Evolutionary conservation across 768 basidiomycete genomes (phyloP), one percentile per base, ranked within the genome.

Genomic region (Sarcodon sp.): DNA sequence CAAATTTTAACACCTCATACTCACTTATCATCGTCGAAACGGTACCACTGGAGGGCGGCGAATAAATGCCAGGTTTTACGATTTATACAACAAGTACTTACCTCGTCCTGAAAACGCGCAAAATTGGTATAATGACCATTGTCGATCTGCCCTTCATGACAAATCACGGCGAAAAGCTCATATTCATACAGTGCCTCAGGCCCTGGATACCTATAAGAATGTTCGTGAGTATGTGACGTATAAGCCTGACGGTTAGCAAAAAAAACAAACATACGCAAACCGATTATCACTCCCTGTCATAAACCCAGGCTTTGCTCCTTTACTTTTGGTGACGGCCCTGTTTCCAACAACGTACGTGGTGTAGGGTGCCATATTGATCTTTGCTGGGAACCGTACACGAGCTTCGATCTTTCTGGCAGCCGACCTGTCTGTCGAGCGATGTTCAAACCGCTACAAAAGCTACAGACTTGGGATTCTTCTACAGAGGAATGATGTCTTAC

Each of bases 101-200:
- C 85, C 67, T 91, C 89, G 57, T 94, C 85, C 48, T 83, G 76
- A 56, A 80, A 89, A 21, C 88, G 75, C 12, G 86, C 83, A 61
- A 75, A 92, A 60, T 84, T 87, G 31, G 85, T 91, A 63, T 96
- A 98, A 58, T 98, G 94, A 0, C 93, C 94, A 48, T 89, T 94
- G 61, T 93, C 83, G 58, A 96, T 79, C 61, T 87, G 84, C 5
- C 93, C 93, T 62, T 96, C 90, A 61, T 97, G 92, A 55, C 87
- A 91, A 50, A 98, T 84, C 35, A 96, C 90, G 21, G 87, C 84
- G 57, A 92, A 90, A 3, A 97, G 76, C 59, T 94, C 88, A 59
- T 93, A 97, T 44, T 86, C 80, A 61, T 86, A 94, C 69, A 89
- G 70, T 10, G 73, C 69, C 27, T 79, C 72, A 0, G 86, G 78